Evolutionary conservation across 768 basidiomycete species (phyloP).

Genomic region (Lactarius vividus): DNA sequence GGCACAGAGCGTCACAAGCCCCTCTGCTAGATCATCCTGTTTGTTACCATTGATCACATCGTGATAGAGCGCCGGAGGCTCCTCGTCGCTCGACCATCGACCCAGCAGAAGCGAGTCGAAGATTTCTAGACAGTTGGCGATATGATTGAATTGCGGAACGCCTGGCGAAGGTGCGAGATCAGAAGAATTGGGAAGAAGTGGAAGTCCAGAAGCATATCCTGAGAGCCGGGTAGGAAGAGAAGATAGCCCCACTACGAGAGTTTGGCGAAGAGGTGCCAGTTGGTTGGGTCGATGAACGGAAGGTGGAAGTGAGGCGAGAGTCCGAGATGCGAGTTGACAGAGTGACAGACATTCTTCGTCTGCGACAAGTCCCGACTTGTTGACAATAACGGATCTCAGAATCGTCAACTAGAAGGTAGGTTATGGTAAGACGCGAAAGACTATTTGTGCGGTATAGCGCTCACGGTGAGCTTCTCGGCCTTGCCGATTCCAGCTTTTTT

Average conservation of each 20-base stretch:
- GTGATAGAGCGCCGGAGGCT: constrained; percentile 26
- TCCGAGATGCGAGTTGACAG: constrained; percentile 43
- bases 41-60: constrained; percentile 37
- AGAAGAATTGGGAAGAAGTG: constrained; percentile 36
- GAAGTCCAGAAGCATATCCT: constrained; percentile 42
- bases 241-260: constrained; percentile 39
- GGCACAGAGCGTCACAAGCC: constrained; percentile 51
- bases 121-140: constrained; percentile 55
- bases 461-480: constrained; percentile 55
- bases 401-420: constrained; percentile 35
- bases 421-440: neutral
- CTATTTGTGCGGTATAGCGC: constrained; percentile 29
- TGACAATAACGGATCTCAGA: constrained; percentile 38
- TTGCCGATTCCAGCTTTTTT: constrained; percentile 53
- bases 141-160: constrained; percentile 42
- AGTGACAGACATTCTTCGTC: constrained; percentile 54
- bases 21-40: constrained; percentile 46
- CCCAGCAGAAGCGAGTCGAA: constrained; percentile 63
- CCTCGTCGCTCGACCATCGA: constrained; percentile 44
- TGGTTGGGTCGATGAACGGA: constrained; percentile 38
- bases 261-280: constrained; percentile 35
- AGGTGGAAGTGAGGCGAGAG: constrained; percentile 50
- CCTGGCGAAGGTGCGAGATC: constrained; percentile 25
- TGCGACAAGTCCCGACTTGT: constrained; percentile 34
- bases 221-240: constrained; percentile 40